These are phyloP conservation scores for Kitagawia praeruptora DNA, from an alignment of 129 eudicot genomes.

Conservation along the genomic window DNA sequence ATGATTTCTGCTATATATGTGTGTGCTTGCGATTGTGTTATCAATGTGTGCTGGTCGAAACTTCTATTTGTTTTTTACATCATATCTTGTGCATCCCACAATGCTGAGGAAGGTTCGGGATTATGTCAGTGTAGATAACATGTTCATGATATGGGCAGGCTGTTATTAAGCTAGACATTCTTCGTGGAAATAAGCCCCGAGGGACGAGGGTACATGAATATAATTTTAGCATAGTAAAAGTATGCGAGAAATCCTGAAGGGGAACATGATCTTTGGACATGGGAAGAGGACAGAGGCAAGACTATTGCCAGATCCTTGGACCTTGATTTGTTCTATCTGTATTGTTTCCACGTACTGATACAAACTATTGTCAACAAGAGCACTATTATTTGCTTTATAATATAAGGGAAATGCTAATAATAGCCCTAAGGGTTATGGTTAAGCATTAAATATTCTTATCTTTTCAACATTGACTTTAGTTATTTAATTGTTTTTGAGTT, in stretches of 20 bases:
- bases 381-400: not conserved
- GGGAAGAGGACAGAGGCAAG: not conserved
- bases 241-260: not conserved
- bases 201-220: too few relatives aligned
- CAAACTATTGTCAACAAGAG: not conserved
- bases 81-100: not conserved
- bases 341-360: not conserved
- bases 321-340: not conserved
- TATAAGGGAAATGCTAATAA: too few relatives aligned
- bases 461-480: too few relatives aligned
- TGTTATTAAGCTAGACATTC: not conserved
- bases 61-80: too few relatives aligned
- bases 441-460: too few relatives aligned
- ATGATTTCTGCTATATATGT: not conserved
- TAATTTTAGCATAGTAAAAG: not conserved
- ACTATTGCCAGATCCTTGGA: not conserved
- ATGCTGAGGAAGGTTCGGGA: not conserved
- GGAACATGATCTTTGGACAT: not conserved
- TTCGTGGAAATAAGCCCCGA: too few relatives aligned
- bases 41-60: too few relatives aligned
- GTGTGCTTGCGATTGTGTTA: not conserved
- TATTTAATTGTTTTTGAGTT: too few relatives aligned
- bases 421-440: too few relatives aligned
- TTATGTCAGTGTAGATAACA: not conserved
- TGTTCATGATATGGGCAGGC: not conserved